Percentiles rank a stretch among this genome's conserved stretches.
phyloP scores from a whole-genome alignment of 495 filamentous ascomycete species.

The Ascobolus immersus region DNA sequence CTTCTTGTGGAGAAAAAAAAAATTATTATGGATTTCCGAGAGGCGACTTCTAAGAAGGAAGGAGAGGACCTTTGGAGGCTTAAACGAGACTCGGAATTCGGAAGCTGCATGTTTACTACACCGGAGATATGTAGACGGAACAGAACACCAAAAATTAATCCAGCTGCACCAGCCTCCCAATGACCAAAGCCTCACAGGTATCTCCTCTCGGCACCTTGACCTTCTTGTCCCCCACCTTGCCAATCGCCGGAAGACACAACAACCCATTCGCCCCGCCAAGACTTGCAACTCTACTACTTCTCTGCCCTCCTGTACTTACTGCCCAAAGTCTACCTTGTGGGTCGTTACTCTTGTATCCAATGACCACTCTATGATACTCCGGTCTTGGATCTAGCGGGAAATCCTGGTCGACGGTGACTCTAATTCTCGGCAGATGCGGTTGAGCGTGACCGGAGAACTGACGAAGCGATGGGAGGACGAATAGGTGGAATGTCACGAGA shows the following conservation, averaged over 20 bases:
- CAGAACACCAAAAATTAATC: background rate
- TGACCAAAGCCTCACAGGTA: conserved; percentile 11
- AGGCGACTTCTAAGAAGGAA: too few species aligned
- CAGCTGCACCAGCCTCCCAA: conserved; percentile 8
- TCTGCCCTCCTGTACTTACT: conserved; percentile 63
- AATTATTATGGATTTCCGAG: too few species aligned
- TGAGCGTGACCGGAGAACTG: conserved; percentile 37
- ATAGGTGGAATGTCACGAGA: conserved; percentile 76
- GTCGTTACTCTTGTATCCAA: conserved; percentile 29
- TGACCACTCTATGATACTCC: conserved; percentile 66
- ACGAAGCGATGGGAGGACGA: conserved; percentile 72
- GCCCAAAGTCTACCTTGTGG: conserved; percentile 41
- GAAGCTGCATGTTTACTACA: too few species aligned
- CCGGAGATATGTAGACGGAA: too few species aligned
- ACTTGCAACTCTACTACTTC: conserved; percentile 74
- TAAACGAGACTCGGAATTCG: too few species aligned
- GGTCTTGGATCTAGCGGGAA: conserved; percentile 48
- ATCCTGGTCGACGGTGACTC: conserved; percentile 44
- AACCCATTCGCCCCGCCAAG: conserved; percentile 69
- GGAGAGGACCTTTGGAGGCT: too few species aligned
- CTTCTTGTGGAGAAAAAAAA: too few species aligned
- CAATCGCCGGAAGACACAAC: conserved; percentile 41
- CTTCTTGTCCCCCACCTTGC: conserved; percentile 26
- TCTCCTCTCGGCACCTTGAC: conserved; percentile 19
- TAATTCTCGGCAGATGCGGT: conserved; percentile 32